Evolutionary conservation across 495 filamentous ascomycete genomes (phyloP).

Genomic region (Hyaloscypha bicolor): DNA sequence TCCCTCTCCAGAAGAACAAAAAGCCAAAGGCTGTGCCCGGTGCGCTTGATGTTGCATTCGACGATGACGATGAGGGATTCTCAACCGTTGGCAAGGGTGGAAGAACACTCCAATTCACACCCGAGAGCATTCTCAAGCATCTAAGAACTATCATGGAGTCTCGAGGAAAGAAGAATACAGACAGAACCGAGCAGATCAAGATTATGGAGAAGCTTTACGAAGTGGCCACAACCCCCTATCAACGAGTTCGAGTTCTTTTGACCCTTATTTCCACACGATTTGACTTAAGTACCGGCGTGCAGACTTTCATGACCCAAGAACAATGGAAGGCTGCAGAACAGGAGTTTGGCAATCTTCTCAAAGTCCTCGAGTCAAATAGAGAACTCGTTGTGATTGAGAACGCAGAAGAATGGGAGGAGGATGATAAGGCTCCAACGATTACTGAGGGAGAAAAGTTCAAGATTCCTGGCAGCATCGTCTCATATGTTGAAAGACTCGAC

Average conservation of each 20-base stretch:
- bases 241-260: slow-evolving; percentile 89
- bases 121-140: slow-evolving; percentile 98
- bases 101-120: slow-evolving; percentile 83
- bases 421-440: slow-evolving; percentile 83
- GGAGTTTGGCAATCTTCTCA: slow-evolving; percentile 76
- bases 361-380: slow-evolving; percentile 74
- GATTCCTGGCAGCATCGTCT: slow-evolving; percentile 91
- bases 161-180: slow-evolving; percentile 97
- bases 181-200: slow-evolving; percentile 89
- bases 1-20: slow-evolving; percentile 46
- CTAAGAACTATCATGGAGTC: slow-evolving; percentile 91
- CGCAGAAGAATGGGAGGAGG: slow-evolving; percentile 98
- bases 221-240: slow-evolving; percentile 87
- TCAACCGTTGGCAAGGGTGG: slow-evolving; percentile 84
- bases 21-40: slow-evolving; percentile 44
- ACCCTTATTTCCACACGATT: slow-evolving; percentile 93
- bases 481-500: slow-evolving; percentile 92
- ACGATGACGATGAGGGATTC: slow-evolving; percentile 82
- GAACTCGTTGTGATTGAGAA: slow-evolving; percentile 84
- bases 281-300: slow-evolving; percentile 80
- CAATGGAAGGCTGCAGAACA: slow-evolving; percentile 95
- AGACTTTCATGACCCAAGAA: slow-evolving; percentile 88
- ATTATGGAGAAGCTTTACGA: slow-evolving; percentile 96
- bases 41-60: slow-evolving; percentile 47
- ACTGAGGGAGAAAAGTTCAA: slow-evolving; percentile 71